These are phyloP conservation scores for Samsoniella hepiali DNA, from an alignment of 2,329 filamentous ascomycete species.

Conservation along the genomic window DNA sequence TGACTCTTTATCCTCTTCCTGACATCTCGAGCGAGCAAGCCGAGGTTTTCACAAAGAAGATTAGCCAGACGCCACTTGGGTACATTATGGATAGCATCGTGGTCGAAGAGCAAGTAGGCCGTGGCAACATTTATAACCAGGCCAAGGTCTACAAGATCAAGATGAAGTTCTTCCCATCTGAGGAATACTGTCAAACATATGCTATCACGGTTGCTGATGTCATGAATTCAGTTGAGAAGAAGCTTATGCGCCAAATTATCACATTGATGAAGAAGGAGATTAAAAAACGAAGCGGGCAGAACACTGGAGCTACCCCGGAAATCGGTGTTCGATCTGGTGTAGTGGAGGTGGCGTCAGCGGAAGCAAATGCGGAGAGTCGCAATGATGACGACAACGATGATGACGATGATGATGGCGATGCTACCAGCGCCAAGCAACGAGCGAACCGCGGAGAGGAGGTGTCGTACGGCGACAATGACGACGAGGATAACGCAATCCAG, in stretches of 20 bases:
- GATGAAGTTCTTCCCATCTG: conserved; percentile 77
- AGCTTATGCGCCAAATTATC: conserved; percentile 71
- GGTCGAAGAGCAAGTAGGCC: conserved; percentile 76
- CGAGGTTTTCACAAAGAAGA: conserved; percentile 84
- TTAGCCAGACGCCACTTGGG: conserved; percentile 79
- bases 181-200: conserved; percentile 83
- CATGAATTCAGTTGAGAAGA: conserved; percentile 72
- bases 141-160: conserved; percentile 84
- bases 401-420: conserved; percentile 75
- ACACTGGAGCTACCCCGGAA: conserved; percentile 70
- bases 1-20: conserved; percentile 76
- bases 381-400: conserved; percentile 52
- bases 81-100: conserved; percentile 79
- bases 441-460: conserved; percentile 77
- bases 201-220: conserved; percentile 78
- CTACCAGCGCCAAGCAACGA: conserved; percentile 68
- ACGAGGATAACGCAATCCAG: conserved; percentile 78
- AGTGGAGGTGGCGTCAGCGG: conserved; percentile 45
- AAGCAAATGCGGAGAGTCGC: not conserved
- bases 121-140: conserved; percentile 62
- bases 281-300: conserved; percentile 63
- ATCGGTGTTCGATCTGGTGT: conserved; percentile 57
- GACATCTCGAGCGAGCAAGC: conserved; percentile 67
- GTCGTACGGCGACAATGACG: conserved; percentile 89
- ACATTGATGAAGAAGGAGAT: conserved; percentile 71